phyloP scores from a whole-genome alignment of 2,329 filamentous ascomycete genomes.

The Neonectria neomacrospora region DNA sequence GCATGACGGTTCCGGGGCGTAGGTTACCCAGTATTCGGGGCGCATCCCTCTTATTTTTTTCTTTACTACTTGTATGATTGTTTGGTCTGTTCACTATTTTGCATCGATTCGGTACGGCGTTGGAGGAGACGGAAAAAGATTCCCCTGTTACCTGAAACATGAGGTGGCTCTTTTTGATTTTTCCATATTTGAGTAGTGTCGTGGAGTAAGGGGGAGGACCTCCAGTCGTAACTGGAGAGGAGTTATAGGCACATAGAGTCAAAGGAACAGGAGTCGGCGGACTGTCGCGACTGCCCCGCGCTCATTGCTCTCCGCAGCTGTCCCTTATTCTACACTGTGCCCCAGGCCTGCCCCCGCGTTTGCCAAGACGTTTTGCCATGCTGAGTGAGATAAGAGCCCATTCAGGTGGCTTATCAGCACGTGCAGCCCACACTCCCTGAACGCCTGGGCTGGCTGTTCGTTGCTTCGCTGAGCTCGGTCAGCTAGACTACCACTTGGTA shows the following conservation, averaged over 20 bases:
- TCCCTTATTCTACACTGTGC: neutral
- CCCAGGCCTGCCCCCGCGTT: constrained; percentile 31
- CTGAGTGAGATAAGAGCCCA: constrained; percentile 9
- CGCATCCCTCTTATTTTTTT: neutral
- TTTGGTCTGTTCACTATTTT: constrained; percentile 14
- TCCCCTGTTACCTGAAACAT: constrained; percentile 40
- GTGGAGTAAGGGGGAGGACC: constrained; percentile 12
- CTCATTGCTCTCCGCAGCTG: neutral
- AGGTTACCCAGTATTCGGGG: constrained; percentile 7
- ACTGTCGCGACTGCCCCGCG: constrained; percentile 28
- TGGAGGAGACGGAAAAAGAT: constrained; percentile 46
- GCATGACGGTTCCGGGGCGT: constrained; percentile 1
- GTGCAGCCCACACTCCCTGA: constrained; percentile 18
- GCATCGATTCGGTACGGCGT: constrained; percentile 39
- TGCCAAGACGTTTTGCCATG: constrained; percentile 15
- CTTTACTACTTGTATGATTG: neutral
- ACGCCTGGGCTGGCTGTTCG: neutral
- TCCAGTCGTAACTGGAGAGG: constrained; percentile 20
- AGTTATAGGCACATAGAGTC: neutral
- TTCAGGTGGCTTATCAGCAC: constrained; percentile 29
- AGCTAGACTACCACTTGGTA: neutral
- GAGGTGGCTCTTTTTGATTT: constrained; percentile 37
- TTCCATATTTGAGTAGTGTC: constrained; percentile 21
- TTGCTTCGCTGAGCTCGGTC: constrained; percentile 17
- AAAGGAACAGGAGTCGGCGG: neutral